Conservation (phyloP, 441 rosid genomes). For the Hypseocharis bilobata region DNA sequence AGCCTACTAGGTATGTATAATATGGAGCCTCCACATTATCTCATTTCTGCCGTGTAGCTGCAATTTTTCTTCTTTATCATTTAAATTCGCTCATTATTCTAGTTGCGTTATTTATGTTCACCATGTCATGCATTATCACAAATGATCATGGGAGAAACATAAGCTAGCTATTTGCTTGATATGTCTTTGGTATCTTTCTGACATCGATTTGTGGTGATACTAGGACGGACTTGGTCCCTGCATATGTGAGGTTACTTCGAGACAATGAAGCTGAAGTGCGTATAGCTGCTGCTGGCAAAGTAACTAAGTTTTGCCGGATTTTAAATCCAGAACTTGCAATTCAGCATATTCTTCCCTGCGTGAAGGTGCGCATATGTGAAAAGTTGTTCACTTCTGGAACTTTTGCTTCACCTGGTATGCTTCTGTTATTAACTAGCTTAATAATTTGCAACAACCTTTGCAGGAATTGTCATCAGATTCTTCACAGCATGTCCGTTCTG, state of each 20-base stretch:
- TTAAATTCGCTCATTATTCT: too few relatives aligned
- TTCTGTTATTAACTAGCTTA: neutral
- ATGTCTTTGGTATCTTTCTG: neutral
- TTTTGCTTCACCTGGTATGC: neutral
- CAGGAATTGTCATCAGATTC: slow-evolving; percentile 93
- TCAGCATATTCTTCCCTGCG: slow-evolving; percentile 78
- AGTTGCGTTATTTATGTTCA: too few relatives aligned
- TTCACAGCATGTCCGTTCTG: slow-evolving; percentile 95
- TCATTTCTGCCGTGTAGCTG: too few relatives aligned
- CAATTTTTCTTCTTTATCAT: too few relatives aligned
- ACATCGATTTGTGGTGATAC: slow-evolving; percentile 7
- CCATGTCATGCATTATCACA: too few relatives aligned
- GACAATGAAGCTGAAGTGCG: slow-evolving; percentile 98
- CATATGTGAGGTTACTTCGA: slow-evolving; percentile 78
- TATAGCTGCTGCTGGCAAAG: slow-evolving; percentile 96
- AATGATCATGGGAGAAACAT: too few relatives aligned
- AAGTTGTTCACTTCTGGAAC: neutral
- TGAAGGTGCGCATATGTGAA: slow-evolving; percentile 39
- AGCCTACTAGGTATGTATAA: slow-evolving; percentile 59
- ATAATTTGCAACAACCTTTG: slow-evolving; percentile 4
- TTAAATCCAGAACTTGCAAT: slow-evolving; percentile 75
- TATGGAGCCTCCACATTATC: neutral
- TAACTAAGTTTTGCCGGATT: slow-evolving; percentile 73
- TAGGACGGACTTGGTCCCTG: slow-evolving; percentile 81
- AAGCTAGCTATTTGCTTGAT: neutral